Base-by-base conservation (phyloP, 805 yeast species). In the Candida hungchunana region DNA sequence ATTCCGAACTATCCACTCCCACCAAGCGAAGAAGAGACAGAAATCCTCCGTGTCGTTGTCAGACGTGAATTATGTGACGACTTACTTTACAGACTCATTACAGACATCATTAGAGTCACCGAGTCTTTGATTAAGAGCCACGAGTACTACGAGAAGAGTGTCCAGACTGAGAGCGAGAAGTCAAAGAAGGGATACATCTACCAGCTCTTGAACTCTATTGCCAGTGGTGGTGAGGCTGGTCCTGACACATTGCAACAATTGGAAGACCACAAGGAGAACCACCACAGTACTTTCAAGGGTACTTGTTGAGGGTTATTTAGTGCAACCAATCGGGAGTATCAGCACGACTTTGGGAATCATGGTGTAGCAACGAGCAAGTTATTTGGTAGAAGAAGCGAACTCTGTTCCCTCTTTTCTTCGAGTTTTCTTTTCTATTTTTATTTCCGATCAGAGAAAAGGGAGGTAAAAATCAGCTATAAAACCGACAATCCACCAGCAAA, bases 1-100 rank as follows among this genome's bases (percentile, higher is more conserved):
- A 70, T 88, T 45, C 95, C 96, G 47, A 87, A 88, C 67, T 88
- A 88, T 62, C 85, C 82, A 42, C 69, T 88, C 48, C 95, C 96
- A 19, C 66, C 70, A 14, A 51, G 57, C 22, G 77, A 79, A 29
- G 71, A 67, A 36, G 66, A 71, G 37, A 58, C 59, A 30, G 95
- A 89, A 61, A 82, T 87, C 40, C 67, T 88, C 44, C 75, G 97
- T 53, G 85, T 89, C 18, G 96, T 88, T 11, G 87, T 85, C 35
- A 74, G 94, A 51, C 73, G 71, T 47, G 77, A 81, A 36, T 64
- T 88, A 56, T 70, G 82, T 64, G 69, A 56, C 20, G 77, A 70
- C 40, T 63, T 84, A 43, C 59, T 83, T 21, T 81, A 77, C 46
- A 71, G 76, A 52, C 63, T 82, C 50, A 73, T 82, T 76, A 67